Evolutionary conservation across 805 yeast species (phyloP), one percentile per base, ranked within the genome.

Genomic region (Candida mattraensis): DNA sequence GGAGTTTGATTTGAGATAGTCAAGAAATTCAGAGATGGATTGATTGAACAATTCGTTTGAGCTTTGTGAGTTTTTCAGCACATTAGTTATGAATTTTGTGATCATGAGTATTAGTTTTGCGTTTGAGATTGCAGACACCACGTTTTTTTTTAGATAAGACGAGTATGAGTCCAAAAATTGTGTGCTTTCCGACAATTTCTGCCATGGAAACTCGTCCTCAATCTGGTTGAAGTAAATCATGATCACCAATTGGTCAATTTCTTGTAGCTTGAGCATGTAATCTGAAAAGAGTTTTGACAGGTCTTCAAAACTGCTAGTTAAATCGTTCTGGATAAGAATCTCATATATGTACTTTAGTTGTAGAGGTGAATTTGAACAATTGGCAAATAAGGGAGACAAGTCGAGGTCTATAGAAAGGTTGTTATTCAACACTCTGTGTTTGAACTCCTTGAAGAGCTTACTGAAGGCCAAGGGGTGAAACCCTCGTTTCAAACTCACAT

Each of bases 311-410:
- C 42, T 45, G 30, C 50, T 50, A 15, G 49, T 46, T 15, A 51
- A 35, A 33, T 58, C 63, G 21, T 48, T 38, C 8, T 44, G 51
- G 4, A 60, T 45, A 15, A 58, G 39, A 5, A 53, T 39, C 34
- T 58, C 61, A 31, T 42, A 50, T 3, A 58, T 51, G 29, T 58
- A 60, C n/a, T 40, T 42, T 30, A 59, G 40, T 35, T 56, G 58
- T 6, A 49, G 30, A 7, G 49, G 46, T 11, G 36, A 40, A 12
- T 30, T 16, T 4, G 52, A 34, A 18, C 51, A 44, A 14, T 44
- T 37, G 3, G 39, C 26, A 27, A 44, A 52, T 22, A 56, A 28
- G 5, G 56, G 42, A 6, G 36, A 30, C 22, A 51, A 27, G 21
- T 52, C 55, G 4, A 54, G 25, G 8, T 33, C 39, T 5, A 23